Base-by-base conservation (phyloP, 495 filamentous ascomycete genomes). In the Clohesyomyces aquaticus region DNA sequence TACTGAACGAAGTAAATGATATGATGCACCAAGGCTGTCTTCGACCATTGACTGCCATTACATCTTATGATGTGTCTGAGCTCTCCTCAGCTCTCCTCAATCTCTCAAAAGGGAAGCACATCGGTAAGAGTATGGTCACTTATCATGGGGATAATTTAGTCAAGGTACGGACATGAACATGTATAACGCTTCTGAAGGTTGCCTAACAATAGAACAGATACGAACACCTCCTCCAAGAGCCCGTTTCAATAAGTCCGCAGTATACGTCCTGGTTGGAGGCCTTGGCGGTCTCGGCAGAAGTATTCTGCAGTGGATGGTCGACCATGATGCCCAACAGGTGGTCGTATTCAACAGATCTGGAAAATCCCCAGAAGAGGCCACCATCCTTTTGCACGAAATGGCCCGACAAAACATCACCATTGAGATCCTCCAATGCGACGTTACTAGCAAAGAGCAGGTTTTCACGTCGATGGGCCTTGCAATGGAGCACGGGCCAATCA, bases 51-150 rank as follows among this genome's bases (percentile, higher is more conserved):
- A 38, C 32, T 6, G 6, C 32, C 14, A 6, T 38, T 38, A 38
- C 6, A 38, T 6, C 32, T 6, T 38, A 6, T 38, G 32, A 38
- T 38, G 32, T 38, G 6, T 38, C 32, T 6, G 41, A 50, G 50
- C n/a, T 53, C 8, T 4, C 10, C 8, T 4, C 8, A 47, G 21
- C 54, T 4, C 48, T 41, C 6, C 54, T 21, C 38, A 52, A n/a
- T 29, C 6, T 57, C 12, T n/a, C 26, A 21, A 32, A 22, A 16
- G 28, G 54, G 6, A 32, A 32, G 16, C 45, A 47, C 45, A 47
- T 47, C 8, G 45, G 45, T 8, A 47, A 47, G 45, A 57, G 6
- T 21, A 45, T 57, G 32, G 18, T 57, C 10, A 28, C 41, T 9
- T 27, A 46, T 45, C 35, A 18, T 4, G 28, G 48, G 38, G 10